Conservation (phyloP, 73 alveolate genomes). For the Paramecium bursaria region DNA sequence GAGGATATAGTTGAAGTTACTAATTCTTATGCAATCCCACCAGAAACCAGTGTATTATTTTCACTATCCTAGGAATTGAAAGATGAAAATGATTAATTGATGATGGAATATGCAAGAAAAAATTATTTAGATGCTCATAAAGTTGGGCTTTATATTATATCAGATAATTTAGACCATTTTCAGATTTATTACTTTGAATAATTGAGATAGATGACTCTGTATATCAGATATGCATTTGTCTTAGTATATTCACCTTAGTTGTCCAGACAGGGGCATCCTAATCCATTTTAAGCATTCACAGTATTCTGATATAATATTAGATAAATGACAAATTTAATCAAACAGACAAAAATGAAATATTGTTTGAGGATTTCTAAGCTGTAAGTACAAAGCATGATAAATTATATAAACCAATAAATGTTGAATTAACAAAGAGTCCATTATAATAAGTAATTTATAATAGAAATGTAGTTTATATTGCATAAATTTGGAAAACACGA, state of each 20-base stretch:
- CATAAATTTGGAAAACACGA: background rate
- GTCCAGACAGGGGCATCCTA: slow-evolving; percentile 24
- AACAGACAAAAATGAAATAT: slow-evolving; percentile 11
- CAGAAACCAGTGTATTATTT: background rate
- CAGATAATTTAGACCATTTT: slow-evolving; percentile 9
- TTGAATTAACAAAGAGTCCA: slow-evolving; percentile 40
- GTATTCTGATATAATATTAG: background rate
- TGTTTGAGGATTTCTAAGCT: background rate
- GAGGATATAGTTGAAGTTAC: slow-evolving; percentile 53
- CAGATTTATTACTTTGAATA: slow-evolving; percentile 33
- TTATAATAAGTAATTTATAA: background rate
- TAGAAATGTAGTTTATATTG: slow-evolving; percentile 1
- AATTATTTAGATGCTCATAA: slow-evolving; percentile 52
- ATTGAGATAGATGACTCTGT: background rate
- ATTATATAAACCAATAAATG: slow-evolving; percentile 4
- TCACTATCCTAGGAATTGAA: background rate
- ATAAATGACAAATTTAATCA: slow-evolving; percentile 38
- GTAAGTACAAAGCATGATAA: slow-evolving; percentile 11
- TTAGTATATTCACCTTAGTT: slow-evolving; percentile 22
- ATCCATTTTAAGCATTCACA: slow-evolving; percentile 35
- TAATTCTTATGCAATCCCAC: slow-evolving; percentile 1
- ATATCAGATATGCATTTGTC: slow-evolving; percentile 43
- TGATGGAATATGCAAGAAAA: slow-evolving; percentile 46
- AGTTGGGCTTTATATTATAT: slow-evolving; percentile 30
- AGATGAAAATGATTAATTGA: background rate